A percentile compares a stretch with the other conserved stretches of the same genome.
Conservation (phyloP, 2,329 filamentous ascomycete genomes). For the Stylonectria norvegica region DNA sequence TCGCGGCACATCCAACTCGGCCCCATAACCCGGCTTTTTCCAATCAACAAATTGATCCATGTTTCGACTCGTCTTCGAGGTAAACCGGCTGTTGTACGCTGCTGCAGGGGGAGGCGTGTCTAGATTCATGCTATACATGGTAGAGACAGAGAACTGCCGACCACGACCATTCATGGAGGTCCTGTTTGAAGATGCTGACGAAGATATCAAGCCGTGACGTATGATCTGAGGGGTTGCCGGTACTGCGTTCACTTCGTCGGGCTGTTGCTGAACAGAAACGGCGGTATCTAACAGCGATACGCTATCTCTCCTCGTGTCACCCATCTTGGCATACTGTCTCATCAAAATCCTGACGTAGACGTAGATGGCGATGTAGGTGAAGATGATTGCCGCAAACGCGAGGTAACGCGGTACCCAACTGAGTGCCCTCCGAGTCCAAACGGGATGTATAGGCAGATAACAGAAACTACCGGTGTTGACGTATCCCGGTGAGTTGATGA, state of each 20-base stretch:
- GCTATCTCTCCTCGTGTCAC: not conserved
- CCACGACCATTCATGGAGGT: constrained; percentile 12
- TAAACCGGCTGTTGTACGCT: constrained; percentile 6
- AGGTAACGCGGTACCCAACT: constrained; percentile 73
- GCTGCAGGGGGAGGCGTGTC: constrained; percentile 7
- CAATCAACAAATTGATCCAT: not conserved
- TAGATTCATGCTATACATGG: constrained; percentile 14
- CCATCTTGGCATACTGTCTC: constrained; percentile 34
- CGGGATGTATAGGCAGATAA: constrained; percentile 62
- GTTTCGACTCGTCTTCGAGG: not conserved
- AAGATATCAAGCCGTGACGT: constrained; percentile 33
- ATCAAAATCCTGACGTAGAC: constrained; percentile 55
- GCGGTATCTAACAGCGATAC: not conserved
- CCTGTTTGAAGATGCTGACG: constrained; percentile 20
- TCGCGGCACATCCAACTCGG: no score
- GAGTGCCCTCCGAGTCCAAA: constrained; percentile 66
- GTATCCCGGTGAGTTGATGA: constrained; percentile 57
- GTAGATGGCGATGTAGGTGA: constrained; percentile 68
- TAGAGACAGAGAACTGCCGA: constrained; percentile 13
- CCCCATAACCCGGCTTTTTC: not conserved
- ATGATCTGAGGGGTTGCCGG: constrained; percentile 31
- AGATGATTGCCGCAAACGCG: constrained; percentile 61
- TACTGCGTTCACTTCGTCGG: constrained; percentile 8
- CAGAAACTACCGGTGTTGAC: constrained; percentile 65
- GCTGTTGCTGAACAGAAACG: no score